Conservation (phyloP, 257 asterid species). For the Verbascum thapsus region DNA sequence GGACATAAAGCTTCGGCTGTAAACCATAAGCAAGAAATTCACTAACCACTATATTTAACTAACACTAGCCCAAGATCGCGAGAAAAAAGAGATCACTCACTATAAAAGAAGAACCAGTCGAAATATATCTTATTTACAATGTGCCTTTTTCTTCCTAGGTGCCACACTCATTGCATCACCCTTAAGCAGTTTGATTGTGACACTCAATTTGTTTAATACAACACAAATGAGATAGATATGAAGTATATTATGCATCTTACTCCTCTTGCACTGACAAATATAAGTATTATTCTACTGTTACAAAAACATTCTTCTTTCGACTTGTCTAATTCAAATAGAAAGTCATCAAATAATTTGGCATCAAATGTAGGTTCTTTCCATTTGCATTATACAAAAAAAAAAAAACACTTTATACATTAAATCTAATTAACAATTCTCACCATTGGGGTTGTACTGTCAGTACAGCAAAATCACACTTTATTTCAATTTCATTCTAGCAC, state of each 20-base stretch:
- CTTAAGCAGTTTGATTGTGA: not conserved
- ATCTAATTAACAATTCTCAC: slow-evolving; percentile 23
- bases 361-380: slow-evolving; percentile 1
- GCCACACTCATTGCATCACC: not conserved
- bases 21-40: not conserved
- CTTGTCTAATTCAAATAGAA: not conserved
- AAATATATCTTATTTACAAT: not conserved
- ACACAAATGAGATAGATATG: not conserved
- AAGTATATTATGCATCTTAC: not conserved
- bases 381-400: not conserved
- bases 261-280: not conserved
- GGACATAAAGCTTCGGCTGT: slow-evolving; percentile 3
- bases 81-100: not conserved
- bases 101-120: too few species aligned
- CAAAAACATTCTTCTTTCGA: not conserved
- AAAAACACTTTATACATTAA: slow-evolving; percentile 11
- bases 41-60: not conserved
- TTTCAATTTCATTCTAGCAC: slow-evolving; percentile 26
- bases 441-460: slow-evolving; percentile 11
- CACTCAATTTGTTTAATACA: not conserved
- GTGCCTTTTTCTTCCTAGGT: not conserved
- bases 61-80: not conserved
- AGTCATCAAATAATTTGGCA: not conserved
- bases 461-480: slow-evolving; percentile 4
- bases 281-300: not conserved